Evolutionary conservation across 2,329 filamentous ascomycete genomes (phyloP).

Genomic region (Trichoderma sp.): DNA sequence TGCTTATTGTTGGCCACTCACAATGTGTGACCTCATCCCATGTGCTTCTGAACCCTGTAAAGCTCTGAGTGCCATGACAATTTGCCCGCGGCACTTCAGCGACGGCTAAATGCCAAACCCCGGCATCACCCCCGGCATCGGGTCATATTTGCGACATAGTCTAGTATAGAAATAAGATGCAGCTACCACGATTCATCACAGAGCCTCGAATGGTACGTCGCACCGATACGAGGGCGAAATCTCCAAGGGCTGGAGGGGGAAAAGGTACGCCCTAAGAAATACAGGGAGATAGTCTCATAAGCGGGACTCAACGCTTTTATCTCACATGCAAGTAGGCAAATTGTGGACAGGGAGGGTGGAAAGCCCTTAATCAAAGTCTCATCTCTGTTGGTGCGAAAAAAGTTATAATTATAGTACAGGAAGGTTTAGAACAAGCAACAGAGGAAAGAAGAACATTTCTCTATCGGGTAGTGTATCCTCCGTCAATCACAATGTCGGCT

Average conservation of each 20-base stretch:
- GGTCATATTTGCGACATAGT: not conserved
- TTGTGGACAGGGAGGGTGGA: not conserved
- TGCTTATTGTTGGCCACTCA: not conserved
- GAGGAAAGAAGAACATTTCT: not conserved
- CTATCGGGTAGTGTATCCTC: slow-evolving; percentile 60
- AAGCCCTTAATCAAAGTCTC: not conserved
- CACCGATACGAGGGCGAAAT: not conserved
- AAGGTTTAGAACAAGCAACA: not conserved
- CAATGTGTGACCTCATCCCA: not conserved
- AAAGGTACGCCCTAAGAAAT: not conserved
- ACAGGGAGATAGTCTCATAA: not conserved
- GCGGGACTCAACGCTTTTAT: not conserved
- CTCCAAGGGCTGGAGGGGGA: not conserved
- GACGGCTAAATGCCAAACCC: slow-evolving; percentile 8
- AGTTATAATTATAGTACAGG: not conserved
- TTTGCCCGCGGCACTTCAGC: not conserved
- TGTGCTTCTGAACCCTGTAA: not conserved
- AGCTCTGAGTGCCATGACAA: not conserved
- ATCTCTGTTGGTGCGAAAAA: not conserved
- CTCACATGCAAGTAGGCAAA: not conserved
- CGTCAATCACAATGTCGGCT: slow-evolving; percentile 70
- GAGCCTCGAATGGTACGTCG: not conserved
- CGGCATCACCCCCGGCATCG: not conserved
- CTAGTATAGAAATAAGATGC: not conserved
- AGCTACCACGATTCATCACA: not conserved